Evolutionary conservation across 2,329 filamentous ascomycete species (phyloP).

Genomic region (Apiospora kogelbergensis): DNA sequence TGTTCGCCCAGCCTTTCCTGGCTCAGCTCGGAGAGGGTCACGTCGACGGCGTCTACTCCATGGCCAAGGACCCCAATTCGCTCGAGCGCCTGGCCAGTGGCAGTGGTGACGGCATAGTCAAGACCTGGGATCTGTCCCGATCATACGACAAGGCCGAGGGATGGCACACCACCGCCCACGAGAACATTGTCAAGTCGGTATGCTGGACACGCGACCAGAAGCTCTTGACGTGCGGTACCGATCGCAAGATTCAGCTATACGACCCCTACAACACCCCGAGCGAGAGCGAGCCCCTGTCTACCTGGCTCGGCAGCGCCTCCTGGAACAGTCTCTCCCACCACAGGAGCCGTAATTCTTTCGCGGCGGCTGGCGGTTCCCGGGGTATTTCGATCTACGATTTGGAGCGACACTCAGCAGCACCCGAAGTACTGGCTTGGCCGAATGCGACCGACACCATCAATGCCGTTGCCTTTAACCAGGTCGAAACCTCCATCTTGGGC

Average conservation of each 20-base stretch:
- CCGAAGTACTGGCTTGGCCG: conserved; percentile 84
- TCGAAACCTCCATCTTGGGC: conserved; percentile 87
- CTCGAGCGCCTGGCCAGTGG: conserved; percentile 77
- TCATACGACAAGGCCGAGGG: conserved; percentile 67
- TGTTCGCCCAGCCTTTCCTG: conserved; percentile 74
- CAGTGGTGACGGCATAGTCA: conserved; percentile 72
- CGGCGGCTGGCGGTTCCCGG: conserved; percentile 67
- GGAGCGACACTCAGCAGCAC: conserved; percentile 56
- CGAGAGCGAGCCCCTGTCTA: conserved; percentile 71
- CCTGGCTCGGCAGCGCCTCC: conserved; percentile 79
- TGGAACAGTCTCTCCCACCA: conserved; percentile 87
- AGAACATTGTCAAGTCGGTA: conserved; percentile 90
- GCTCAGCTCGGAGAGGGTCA: conserved; percentile 61
- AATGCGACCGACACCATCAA: conserved; percentile 89
- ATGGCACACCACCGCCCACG: conserved; percentile 77
- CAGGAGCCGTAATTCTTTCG: conserved; percentile 75
- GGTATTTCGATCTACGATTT: conserved; percentile 77
- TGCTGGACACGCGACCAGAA: conserved; percentile 86
- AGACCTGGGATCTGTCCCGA: conserved; percentile 82
- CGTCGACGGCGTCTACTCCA: conserved; percentile 83
- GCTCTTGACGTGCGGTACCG: conserved; percentile 81
- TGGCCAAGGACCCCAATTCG: conserved; percentile 77
- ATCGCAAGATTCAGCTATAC: conserved; percentile 86
- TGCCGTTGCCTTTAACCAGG: conserved; percentile 85
- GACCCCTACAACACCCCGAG: conserved; percentile 78